Evolutionary conservation across 2,329 filamentous ascomycete species (phyloP).

Genomic region (Phialophora tarda): DNA sequence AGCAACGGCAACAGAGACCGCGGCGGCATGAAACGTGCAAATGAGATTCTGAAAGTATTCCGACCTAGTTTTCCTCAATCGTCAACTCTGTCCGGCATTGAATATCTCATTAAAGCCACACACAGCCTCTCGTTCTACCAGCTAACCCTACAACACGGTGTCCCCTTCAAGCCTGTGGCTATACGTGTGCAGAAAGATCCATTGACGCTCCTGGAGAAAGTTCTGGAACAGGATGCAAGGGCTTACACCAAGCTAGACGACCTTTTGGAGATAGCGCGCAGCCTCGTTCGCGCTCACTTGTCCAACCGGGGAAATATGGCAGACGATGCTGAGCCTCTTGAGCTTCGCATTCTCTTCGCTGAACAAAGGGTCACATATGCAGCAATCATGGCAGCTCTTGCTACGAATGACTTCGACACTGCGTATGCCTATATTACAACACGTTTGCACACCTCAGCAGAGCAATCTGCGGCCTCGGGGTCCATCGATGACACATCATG

Average conservation of each 20-base stretch:
- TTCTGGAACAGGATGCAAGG: slow-evolving; percentile 65
- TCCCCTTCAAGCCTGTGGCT: slow-evolving; percentile 69
- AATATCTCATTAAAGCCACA: slow-evolving; percentile 64
- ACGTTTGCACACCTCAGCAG: slow-evolving; percentile 51
- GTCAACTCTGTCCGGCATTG: slow-evolving; percentile 50
- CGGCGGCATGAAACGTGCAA: slow-evolving; percentile 66
- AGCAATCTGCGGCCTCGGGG: slow-evolving; percentile 34
- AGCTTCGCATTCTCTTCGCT: slow-evolving; percentile 43
- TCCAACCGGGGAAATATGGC: slow-evolving; percentile 22
- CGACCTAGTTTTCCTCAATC: slow-evolving; percentile 50
- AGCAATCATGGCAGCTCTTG: slow-evolving; percentile 53
- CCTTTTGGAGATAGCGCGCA: slow-evolving; percentile 64
- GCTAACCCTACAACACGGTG: slow-evolving; percentile 66
- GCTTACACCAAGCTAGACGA: slow-evolving; percentile 70
- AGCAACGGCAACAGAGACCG: slow-evolving; percentile 68
- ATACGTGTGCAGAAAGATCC: slow-evolving; percentile 69
- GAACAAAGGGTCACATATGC: slow-evolving; percentile 55
- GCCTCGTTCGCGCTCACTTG: slow-evolving; percentile 59
- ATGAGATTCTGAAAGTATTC: slow-evolving; percentile 58
- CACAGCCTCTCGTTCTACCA: slow-evolving; percentile 70
- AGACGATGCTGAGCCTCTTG: slow-evolving; percentile 29
- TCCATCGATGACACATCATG: slow-evolving; percentile 64
- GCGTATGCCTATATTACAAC: slow-evolving; percentile 71
- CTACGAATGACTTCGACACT: slow-evolving; percentile 59
- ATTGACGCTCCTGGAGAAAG: slow-evolving; percentile 62